A percentile compares a stretch with the other conserved stretches of the same genome.
phyloP scores from a whole-genome alignment of 768 basidiomycete species.

The Dictyophora rubrovolvata region DNA sequence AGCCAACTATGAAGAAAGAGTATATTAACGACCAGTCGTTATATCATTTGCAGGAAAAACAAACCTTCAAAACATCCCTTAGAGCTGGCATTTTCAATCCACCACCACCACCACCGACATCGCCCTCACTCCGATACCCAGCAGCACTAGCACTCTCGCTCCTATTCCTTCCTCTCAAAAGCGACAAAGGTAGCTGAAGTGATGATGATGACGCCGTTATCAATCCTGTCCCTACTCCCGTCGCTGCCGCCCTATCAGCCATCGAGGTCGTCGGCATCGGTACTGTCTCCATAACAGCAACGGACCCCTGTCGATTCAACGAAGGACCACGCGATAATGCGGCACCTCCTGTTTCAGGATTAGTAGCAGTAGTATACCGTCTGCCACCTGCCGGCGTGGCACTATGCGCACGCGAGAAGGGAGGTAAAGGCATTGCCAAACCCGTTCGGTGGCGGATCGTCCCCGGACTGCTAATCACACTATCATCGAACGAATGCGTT shows the following conservation, averaged over 20 bases:
- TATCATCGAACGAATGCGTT: conserved; percentile 42
- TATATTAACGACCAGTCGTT: not conserved
- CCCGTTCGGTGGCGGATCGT: not conserved
- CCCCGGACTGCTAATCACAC: not conserved
- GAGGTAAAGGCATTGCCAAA: conserved; percentile 16
- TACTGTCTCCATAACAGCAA: conserved; percentile 43
- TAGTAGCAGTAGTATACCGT: not conserved
- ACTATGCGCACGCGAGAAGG: conserved; percentile 25
- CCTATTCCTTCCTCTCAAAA: conserved; percentile 28
- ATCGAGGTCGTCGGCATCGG: conserved; percentile 23
- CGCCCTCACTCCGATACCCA: conserved; percentile 27
- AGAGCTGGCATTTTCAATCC: conserved; percentile 40
- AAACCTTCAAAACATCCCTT: conserved; percentile 66
- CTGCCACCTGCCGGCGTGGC: conserved; percentile 16
- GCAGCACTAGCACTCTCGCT: conserved; percentile 36
- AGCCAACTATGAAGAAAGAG: not conserved
- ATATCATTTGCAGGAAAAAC: not conserved
- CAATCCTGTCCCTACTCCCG: no score
- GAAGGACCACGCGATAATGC: conserved; percentile 26
- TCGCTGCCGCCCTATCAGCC: conserved; percentile 9
- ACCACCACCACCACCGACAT: conserved; percentile 14
- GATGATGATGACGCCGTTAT: conserved; percentile 10
- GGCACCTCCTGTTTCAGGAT: conserved; percentile 10
- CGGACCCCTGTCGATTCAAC: conserved; percentile 40
- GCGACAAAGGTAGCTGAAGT: conserved; percentile 33